Evolutionary conservation across 1,284 basidiomycete genomes (phyloP).

Genomic region (Inonotus hispidus): DNA sequence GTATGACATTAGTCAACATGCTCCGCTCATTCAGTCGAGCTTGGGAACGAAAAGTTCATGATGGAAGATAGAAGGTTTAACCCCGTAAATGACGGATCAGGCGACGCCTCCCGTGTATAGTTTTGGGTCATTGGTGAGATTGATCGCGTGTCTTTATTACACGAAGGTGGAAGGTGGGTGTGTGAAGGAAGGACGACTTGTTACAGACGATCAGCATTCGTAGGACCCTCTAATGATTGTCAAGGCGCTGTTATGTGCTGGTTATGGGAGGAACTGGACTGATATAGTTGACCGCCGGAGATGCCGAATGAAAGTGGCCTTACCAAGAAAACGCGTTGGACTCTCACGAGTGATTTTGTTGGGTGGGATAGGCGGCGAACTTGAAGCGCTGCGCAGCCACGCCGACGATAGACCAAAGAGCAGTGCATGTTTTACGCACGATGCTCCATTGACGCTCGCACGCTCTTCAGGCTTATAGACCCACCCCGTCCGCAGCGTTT

Average conservation of each 20-base stretch:
- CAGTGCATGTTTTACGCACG: background rate
- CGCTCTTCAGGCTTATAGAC: background rate
- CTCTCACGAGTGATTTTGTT: slow-evolving; percentile 9
- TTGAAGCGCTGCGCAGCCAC: slow-evolving; percentile 1
- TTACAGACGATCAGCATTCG: background rate
- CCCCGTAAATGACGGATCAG: background rate
- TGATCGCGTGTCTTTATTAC: no score
- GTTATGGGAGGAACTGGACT: background rate
- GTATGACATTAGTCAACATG: background rate
- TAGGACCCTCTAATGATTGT: no score
- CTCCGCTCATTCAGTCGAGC: background rate
- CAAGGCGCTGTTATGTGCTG: no score
- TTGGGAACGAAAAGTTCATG: background rate
- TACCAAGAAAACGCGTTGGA: slow-evolving; percentile 1
- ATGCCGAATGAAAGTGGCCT: slow-evolving; percentile 5
- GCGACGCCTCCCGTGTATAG: no score
- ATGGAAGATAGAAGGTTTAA: background rate
- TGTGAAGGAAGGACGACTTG: no score
- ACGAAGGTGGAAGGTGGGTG: no score
- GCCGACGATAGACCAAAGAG: background rate
- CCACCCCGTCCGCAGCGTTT: background rate
- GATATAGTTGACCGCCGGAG: slow-evolving; percentile 5
- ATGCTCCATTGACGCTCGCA: background rate
- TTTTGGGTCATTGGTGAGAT: no score
- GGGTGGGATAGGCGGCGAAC: background rate